phyloP scores from a whole-genome alignment of 108 stramenopile species.

The Cyclotella kingstonii region DNA sequence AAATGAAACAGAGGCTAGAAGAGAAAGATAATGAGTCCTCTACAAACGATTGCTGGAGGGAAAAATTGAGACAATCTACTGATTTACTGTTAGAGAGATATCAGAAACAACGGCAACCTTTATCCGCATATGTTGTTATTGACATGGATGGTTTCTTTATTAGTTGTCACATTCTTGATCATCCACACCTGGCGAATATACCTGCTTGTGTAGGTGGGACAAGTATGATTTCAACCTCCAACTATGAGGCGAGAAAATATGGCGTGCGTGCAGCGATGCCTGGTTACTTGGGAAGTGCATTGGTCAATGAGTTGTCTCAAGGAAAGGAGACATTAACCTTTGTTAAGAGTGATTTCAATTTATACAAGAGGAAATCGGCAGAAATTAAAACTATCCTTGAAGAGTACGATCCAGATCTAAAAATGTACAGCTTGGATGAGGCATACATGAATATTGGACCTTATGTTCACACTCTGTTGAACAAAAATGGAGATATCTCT shows the following conservation, averaged over 20 bases:
- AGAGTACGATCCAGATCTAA: conserved; percentile 88
- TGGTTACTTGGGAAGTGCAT: conserved; percentile 89
- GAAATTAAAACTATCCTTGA: conserved; percentile 62
- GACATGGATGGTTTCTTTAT: conserved; percentile 97
- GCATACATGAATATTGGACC: conserved; percentile 91
- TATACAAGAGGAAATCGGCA: conserved; percentile 76
- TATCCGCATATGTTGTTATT: conserved; percentile 82
- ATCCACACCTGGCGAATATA: conserved; percentile 77
- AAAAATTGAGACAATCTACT: conserved; percentile 3
- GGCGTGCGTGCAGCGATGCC: conserved; percentile 99
- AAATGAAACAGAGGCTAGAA: conserved; percentile 39
- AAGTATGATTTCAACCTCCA: conserved; percentile 89
- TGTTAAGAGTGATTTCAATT: conserved; percentile 73
- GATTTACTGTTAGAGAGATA: conserved; percentile 20
- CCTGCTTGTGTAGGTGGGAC: conserved; percentile 89
- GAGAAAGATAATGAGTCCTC: conserved; percentile 18
- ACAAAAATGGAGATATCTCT: conserved; percentile 12
- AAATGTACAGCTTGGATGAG: conserved; percentile 89
- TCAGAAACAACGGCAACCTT: conserved; percentile 21
- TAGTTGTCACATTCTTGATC: conserved; percentile 75
- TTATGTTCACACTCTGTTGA: conserved; percentile 51
- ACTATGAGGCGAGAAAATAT: conserved; percentile 89
- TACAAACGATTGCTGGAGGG: conserved; percentile 31
- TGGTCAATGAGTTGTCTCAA: conserved; percentile 70
- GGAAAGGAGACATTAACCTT: conserved; percentile 64